phyloP scores from a whole-genome alignment of 2,329 filamentous ascomycete genomes.

The Dactylella cylindrospora region DNA sequence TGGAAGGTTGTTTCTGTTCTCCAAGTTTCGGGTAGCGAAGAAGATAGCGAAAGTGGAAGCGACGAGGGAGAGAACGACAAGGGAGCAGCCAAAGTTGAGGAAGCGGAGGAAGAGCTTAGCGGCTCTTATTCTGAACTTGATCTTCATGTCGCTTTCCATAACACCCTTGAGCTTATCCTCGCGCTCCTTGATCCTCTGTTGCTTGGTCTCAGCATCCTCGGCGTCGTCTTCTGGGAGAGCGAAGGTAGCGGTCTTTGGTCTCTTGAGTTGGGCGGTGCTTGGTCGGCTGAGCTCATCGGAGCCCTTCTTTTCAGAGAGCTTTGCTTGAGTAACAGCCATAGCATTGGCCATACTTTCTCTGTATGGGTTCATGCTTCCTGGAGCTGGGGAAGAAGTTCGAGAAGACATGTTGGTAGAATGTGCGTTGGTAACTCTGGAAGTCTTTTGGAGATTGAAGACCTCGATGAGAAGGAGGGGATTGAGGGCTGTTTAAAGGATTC shows the following conservation, averaged over 20 bases:
- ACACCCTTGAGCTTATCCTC: conserved; percentile 52
- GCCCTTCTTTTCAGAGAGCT: conserved; percentile 58
- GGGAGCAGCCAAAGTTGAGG: conserved; percentile 93
- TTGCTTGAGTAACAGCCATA: conserved; percentile 75
- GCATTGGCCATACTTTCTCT: conserved; percentile 60
- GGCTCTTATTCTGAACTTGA: conserved; percentile 72
- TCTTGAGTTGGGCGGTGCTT: conserved; percentile 59
- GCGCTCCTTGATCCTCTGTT: conserved; percentile 3
- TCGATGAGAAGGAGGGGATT: neutral
- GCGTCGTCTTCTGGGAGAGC: conserved; percentile 84
- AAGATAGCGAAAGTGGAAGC: conserved; percentile 88
- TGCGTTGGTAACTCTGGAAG: conserved; percentile 19
- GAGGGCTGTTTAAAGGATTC: conserved; percentile 17
- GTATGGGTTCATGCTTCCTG: conserved; percentile 21
- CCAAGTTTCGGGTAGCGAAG: conserved; percentile 76
- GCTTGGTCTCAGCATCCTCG: conserved; percentile 60
- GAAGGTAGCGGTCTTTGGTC: conserved; percentile 76
- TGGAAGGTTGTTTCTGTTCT: conserved; percentile 75
- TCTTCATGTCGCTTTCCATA: conserved; percentile 63
- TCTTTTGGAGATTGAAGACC: conserved; percentile 4
- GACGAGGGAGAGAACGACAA: conserved; percentile 90
- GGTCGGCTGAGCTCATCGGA: conserved; percentile 70
- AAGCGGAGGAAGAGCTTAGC: conserved; percentile 94
- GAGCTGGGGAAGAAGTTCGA: conserved; percentile 13
- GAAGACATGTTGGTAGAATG: conserved; percentile 32